Base-by-base conservation (phyloP, 1,139 yeast genomes). In the Kurtzmaniella quercitrusa region DNA sequence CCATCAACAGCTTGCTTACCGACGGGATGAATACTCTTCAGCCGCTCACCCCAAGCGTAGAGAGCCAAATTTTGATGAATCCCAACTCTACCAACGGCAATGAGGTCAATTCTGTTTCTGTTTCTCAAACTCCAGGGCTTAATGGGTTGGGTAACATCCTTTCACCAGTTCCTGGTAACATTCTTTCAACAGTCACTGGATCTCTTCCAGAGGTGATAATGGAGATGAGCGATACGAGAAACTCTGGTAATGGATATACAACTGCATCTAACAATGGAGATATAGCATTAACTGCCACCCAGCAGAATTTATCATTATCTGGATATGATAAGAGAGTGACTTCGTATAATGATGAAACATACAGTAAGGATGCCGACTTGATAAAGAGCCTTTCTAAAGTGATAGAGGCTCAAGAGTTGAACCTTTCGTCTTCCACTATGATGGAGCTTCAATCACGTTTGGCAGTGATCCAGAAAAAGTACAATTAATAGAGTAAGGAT, bases 401-500 rank as follows among this genome's bases (percentile, higher is more conserved):
- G 9, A 44, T 65, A 23, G 63, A 60, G 56, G 57, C 34, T 46
- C 44, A 7, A 34, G 37, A 48, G 17, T 41, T 65, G 9, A 57
- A 55, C 39, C 53, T 66, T 4, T 58, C 66, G 1, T 51, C 50
- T 38, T 48, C 50, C 21, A 65, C 72, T 2, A 45, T 63, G 14
- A 53, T 56, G 33, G 72, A 67, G 43, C 58, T 67, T 34, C 58
- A 55, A 39, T 42, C 49, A 18, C 62, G 59, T 41, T 49, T 65
- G 25, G 51, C 51, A 23, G 48, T 46, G 15, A 45, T 63, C 19
- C 61, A 59, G 45, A 34, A 50, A n/a, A 43, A 50, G 38, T 45
- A 45, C 36, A 12, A 8, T 21, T 21, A 21, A 27, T 27, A 27
- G 31, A 27, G 5, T 6, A 4, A 27, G 12, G 31, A n/a, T n/a